Evolutionary conservation across 2,329 filamentous ascomycete genomes (phyloP).

Genomic region (Xylaria sp.): DNA sequence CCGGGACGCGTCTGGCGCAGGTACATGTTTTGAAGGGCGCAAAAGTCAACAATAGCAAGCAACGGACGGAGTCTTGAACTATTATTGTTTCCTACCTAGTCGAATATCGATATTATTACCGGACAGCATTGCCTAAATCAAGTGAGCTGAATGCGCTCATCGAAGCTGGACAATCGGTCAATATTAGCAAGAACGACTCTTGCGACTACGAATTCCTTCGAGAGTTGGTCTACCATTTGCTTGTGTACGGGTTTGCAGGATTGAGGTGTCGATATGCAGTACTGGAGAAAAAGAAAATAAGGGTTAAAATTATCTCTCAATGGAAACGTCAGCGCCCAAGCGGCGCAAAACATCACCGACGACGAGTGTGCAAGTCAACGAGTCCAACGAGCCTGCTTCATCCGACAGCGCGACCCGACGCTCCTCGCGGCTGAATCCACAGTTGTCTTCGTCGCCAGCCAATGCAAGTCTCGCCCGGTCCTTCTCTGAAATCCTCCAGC

Average conservation of each 20-base stretch:
- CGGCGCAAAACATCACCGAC: slow-evolving; percentile 70
- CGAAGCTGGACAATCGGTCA: background rate
- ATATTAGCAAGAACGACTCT: background rate
- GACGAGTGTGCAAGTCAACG: slow-evolving; percentile 54
- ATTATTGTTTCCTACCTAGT: background rate
- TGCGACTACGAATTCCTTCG: background rate
- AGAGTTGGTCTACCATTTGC: background rate
- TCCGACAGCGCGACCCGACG: slow-evolving; percentile 34
- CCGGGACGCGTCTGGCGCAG: slow-evolving; percentile 33
- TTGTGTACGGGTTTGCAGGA: background rate
- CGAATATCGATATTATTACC: too few species aligned
- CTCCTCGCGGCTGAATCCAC: slow-evolving; percentile 52
- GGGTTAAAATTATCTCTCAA: slow-evolving; percentile 38
- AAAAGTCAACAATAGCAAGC: slow-evolving; percentile 14
- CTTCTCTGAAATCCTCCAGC: slow-evolving; percentile 67
- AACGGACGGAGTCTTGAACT: background rate
- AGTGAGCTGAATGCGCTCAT: slow-evolving; percentile 4
- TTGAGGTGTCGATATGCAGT: slow-evolving; percentile 6
- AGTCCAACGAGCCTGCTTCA: slow-evolving; percentile 30
- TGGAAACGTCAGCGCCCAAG: slow-evolving; percentile 71
- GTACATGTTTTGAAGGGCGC: slow-evolving; percentile 12
- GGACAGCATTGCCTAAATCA: too few species aligned
- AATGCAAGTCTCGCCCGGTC: slow-evolving; percentile 70
- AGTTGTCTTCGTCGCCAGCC: slow-evolving; percentile 75
- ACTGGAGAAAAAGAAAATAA: slow-evolving; percentile 1